Conservation (phyloP, 2,329 filamentous ascomycete species). For the Diplodia scrobiculata region DNA sequence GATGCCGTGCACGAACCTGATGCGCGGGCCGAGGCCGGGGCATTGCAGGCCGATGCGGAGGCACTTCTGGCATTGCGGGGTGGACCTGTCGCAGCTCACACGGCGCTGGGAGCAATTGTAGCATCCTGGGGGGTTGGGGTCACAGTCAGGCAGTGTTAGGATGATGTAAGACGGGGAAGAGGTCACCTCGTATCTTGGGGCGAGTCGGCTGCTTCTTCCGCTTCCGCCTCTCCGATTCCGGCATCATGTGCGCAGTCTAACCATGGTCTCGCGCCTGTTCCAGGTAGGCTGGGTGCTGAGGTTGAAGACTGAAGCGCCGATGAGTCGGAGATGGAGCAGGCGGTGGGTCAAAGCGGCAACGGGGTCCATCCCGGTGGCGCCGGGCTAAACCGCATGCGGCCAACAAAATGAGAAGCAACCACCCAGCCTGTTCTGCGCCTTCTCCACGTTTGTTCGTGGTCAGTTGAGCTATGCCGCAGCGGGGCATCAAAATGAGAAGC, state of each 20-base stretch:
- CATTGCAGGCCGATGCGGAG: neutral
- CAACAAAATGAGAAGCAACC: slow-evolving; percentile 1
- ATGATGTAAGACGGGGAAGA: neutral
- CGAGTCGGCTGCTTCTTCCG: neutral
- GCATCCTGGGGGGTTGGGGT: neutral
- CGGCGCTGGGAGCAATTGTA: neutral
- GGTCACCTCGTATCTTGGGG: neutral
- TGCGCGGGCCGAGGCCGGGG: neutral
- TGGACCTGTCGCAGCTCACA: neutral
- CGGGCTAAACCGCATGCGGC: neutral
- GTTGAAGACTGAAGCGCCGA: neutral
- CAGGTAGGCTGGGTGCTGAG: neutral
- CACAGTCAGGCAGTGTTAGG: neutral
- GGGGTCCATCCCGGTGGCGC: neutral
- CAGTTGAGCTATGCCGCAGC: neutral
- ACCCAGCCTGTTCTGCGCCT: neutral
- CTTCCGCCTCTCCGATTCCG: neutral
- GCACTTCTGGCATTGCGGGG: neutral
- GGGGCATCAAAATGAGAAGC: neutral
- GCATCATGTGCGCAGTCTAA: neutral
- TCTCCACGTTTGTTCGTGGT: neutral
- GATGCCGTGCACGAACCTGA: neutral
- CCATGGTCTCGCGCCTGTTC: neutral
- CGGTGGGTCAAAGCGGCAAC: neutral
- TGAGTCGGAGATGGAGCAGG: neutral